Conservation (phyloP, 495 filamentous ascomycete genomes). For the Aspergillus nidulans region DNA sequence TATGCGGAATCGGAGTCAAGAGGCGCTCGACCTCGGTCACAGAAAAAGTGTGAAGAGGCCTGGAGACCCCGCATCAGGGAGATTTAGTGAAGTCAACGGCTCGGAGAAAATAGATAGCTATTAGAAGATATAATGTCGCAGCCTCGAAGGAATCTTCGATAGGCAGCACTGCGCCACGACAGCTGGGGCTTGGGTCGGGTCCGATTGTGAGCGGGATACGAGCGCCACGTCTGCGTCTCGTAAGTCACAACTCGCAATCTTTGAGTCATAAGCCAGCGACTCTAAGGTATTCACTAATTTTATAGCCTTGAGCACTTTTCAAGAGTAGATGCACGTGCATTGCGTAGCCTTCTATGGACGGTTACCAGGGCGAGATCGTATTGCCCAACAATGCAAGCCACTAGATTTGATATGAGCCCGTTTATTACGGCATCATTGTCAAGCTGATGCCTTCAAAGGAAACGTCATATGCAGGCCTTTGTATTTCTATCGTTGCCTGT, state of each 20-base stretch:
- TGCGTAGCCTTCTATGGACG: neutral
- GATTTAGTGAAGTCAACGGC: neutral
- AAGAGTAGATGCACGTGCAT: neutral
- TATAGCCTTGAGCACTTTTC: neutral
- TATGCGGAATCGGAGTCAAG: neutral
- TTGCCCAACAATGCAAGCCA: too few species aligned
- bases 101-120: neutral
- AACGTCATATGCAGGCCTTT: neutral
- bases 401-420: too few species aligned
- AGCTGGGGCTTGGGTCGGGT: neutral
- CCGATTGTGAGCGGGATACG: neutral
- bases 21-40: slow-evolving; percentile 13
- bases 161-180: slow-evolving; percentile 10
- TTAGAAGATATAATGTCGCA: neutral
- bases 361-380: too few species aligned
- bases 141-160: neutral
- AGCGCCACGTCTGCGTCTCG: neutral
- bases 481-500: slow-evolving; percentile 5
- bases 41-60: neutral
- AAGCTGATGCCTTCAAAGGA: neutral
- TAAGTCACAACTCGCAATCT: neutral
- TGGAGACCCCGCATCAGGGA: slow-evolving; percentile 2
- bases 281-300: neutral
- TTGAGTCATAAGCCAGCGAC: neutral
- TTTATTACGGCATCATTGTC: neutral